A percentile compares a stretch with the other conserved stretches of the same genome.
phyloP scores from a whole-genome alignment of 1,284 basidiomycete species.

The Cutaneotrichosporon daszewskae region DNA sequence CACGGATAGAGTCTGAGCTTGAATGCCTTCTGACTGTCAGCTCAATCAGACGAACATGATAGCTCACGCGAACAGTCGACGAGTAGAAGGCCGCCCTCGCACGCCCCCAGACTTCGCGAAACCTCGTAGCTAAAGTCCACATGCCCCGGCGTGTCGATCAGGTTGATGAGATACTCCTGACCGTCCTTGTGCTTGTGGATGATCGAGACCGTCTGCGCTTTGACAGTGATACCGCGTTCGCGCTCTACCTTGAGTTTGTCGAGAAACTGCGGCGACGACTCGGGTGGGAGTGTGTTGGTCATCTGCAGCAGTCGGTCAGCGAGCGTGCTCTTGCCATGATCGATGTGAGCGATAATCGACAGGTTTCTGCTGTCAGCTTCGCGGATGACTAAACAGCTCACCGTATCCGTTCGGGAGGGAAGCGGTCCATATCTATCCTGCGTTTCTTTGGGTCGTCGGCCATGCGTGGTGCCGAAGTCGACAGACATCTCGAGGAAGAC shows the following conservation, averaged over 20 bases:
- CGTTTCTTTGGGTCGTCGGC: slow-evolving; percentile 9
- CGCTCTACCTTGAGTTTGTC: slow-evolving; percentile 86
- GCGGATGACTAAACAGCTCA: slow-evolving; percentile 36
- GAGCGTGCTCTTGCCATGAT: slow-evolving; percentile 85
- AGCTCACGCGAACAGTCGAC: slow-evolving; percentile 78
- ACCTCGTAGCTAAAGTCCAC: slow-evolving; percentile 98
- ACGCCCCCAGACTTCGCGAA: slow-evolving; percentile 83
- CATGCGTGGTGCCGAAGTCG: too few species aligned
- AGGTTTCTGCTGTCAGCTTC: slow-evolving; percentile 61
- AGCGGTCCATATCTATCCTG: slow-evolving; percentile 60
- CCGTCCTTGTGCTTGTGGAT: slow-evolving; percentile 58
- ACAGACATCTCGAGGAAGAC: neutral
- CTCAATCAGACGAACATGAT: neutral
- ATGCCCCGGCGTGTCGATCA: slow-evolving; percentile 97
- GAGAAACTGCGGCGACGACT: slow-evolving; percentile 69
- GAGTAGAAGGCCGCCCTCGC: slow-evolving; percentile 82
- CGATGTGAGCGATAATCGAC: slow-evolving; percentile 90
- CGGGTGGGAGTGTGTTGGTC: slow-evolving; percentile 73
- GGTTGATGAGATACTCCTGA: slow-evolving; percentile 71
- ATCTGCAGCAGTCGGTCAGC: slow-evolving; percentile 74
- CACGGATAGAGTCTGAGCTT: slow-evolving; percentile 95
- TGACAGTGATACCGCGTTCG: slow-evolving; percentile 69
- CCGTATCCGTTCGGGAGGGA: slow-evolving; percentile 70
- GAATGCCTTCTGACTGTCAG: slow-evolving; percentile 64
- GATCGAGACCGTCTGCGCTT: slow-evolving; percentile 93